Evolutionary conservation across 352 stramenopile genomes (phyloP).

Genomic region (Phytophthora fragariaefolia): DNA sequence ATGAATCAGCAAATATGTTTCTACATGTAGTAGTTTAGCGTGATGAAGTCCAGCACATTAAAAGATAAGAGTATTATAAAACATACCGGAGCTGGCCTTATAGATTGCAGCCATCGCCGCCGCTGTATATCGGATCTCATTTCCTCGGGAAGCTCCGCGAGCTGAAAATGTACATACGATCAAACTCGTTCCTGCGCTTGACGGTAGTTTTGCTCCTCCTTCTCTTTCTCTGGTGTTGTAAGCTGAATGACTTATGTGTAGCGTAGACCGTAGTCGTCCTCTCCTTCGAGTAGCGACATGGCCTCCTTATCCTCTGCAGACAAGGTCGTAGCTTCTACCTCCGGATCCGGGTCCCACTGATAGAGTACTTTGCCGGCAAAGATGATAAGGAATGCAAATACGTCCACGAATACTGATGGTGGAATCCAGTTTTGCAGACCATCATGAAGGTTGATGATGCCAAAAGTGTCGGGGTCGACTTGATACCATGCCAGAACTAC

Average conservation of each 20-base stretch:
- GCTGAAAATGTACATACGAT: conserved; percentile 34
- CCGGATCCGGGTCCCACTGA: conserved; percentile 81
- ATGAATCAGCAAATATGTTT: not conserved
- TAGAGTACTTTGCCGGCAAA: conserved; percentile 77
- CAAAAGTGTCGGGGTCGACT: conserved; percentile 72
- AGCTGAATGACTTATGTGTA: conserved; percentile 61
- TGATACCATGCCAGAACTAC: conserved; percentile 81
- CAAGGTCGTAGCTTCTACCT: conserved; percentile 80
- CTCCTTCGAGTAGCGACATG: conserved; percentile 71
- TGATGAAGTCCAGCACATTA: not conserved
- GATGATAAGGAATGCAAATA: conserved; percentile 73
- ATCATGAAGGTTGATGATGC: conserved; percentile 57
- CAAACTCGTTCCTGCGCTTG: conserved; percentile 20
- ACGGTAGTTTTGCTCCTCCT: conserved; percentile 24
- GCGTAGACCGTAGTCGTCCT: conserved; percentile 73
- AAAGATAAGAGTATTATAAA: conserved; percentile 1
- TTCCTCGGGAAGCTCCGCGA: conserved; percentile 16
- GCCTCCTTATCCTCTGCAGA: conserved; percentile 88
- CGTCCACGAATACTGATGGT: conserved; percentile 70
- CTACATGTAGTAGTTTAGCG: conserved; percentile 18
- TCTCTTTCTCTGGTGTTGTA: conserved; percentile 25
- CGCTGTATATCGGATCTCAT: conserved; percentile 22
- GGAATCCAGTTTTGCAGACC: conserved; percentile 78
- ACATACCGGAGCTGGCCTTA: conserved; percentile 19
- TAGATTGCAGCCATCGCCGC: conserved; percentile 6